Evolutionary conservation across 306 rosid genomes (phyloP).

Genomic region (Elaeagnus macrophylla): DNA sequence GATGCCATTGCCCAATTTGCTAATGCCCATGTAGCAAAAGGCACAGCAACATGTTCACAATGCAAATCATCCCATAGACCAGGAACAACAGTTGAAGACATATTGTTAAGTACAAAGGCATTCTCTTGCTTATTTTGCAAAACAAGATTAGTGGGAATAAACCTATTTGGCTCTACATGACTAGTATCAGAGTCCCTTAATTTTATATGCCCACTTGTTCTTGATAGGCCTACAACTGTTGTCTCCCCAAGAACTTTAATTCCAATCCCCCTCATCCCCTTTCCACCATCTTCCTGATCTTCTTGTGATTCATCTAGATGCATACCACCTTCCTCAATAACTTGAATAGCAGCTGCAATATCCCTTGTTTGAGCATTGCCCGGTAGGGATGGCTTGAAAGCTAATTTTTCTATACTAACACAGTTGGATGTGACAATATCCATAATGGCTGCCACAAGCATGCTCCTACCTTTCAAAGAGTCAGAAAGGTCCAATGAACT

Average conservation of each 20-base stretch:
- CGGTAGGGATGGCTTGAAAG: conserved; percentile 63
- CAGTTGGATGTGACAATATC: conserved; percentile 86
- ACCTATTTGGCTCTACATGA: conserved; percentile 25
- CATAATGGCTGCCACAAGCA: conserved; percentile 98
- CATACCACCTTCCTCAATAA: conserved; percentile 83
- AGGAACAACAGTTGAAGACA: conserved; percentile 68
- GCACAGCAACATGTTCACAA: conserved; percentile 91
- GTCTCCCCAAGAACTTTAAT: conserved; percentile 81
- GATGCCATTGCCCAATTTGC: conserved; percentile 93
- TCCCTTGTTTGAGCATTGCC: conserved; percentile 72
- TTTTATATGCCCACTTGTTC: conserved; percentile 34
- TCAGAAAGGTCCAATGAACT: conserved; percentile 70
- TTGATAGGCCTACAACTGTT: conserved; percentile 63
- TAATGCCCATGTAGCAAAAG: conserved; percentile 96
- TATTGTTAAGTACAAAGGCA: conserved; percentile 22
- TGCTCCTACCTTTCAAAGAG: conserved; percentile 88
- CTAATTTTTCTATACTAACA: conserved; percentile 43
- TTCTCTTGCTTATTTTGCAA: conserved; percentile 37
- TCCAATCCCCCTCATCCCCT: conserved; percentile 68
- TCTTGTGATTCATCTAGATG: conserved; percentile 62
- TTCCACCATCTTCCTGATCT: conserved; percentile 43
- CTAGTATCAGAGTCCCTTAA: conserved; percentile 29
- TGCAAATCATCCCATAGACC: conserved; percentile 99
- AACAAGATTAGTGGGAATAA: conserved; percentile 20
- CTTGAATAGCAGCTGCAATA: conserved; percentile 80